A percentile compares a stretch with the other conserved stretches of the same genome.
These are phyloP conservation scores for Eimeria maxima DNA, from an alignment of 169 alveolate genomes.

Conservation along the genomic window DNA sequence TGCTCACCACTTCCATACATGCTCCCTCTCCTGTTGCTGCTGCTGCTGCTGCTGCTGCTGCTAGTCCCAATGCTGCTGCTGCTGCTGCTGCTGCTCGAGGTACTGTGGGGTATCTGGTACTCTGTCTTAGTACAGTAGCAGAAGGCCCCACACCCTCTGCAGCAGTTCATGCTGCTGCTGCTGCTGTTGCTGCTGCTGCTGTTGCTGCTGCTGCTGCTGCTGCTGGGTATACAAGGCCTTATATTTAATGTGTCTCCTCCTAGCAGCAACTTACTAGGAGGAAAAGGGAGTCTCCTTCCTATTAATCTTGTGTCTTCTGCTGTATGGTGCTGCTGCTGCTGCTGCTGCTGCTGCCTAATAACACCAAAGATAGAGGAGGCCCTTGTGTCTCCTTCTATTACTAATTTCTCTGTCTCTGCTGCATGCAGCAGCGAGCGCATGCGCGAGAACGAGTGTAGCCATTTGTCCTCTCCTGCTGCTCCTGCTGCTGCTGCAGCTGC, in stretches of 20 bases:
- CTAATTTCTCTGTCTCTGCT: slow-evolving; percentile 38
- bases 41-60: not conserved
- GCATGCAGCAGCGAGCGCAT: not conserved
- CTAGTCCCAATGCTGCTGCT: not conserved
- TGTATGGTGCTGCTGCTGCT: not conserved
- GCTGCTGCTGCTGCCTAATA: not conserved
- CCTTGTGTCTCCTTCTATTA: slow-evolving; percentile 30
- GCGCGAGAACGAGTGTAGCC: not conserved
- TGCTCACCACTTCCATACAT: not conserved
- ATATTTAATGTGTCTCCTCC: not conserved
- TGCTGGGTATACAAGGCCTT: not conserved
- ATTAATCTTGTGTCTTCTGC: slow-evolving; percentile 39
- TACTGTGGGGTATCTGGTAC: no score
- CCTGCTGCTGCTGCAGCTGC: slow-evolving; percentile 37
- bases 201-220: not conserved
- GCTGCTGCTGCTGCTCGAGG: not conserved
- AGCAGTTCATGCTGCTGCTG: not conserved
- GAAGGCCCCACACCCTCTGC: not conserved
- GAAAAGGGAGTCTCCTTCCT: slow-evolving; percentile 72
- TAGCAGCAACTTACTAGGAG: slow-evolving; percentile 30
- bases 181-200: not conserved
- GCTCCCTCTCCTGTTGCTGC: not conserved
- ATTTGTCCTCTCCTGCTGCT: not conserved
- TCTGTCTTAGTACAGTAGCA: no score
- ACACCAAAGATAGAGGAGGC: not conserved